Base-by-base conservation (phyloP, 2,329 filamentous ascomycete genomes). In the Cercospora sp. region DNA sequence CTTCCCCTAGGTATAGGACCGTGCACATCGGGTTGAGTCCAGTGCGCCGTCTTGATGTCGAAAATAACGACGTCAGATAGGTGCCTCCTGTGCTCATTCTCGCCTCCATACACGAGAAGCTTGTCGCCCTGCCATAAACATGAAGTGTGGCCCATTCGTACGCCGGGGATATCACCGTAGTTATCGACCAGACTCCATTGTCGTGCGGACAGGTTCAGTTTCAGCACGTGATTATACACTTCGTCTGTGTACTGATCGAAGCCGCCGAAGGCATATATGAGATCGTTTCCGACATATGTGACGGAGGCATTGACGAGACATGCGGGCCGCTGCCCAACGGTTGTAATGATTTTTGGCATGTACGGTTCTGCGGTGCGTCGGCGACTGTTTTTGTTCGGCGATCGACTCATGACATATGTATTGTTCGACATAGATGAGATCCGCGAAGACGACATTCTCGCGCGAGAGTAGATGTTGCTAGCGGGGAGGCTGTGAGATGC, bases 171-270 rank as follows among this genome's bases (percentile, higher is more conserved):
- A 80, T 98, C 94, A 36, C 95, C 95, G 83, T 97, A 99, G 80
- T 99, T 99, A 81, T 98, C 95, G 20, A 99, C 94, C 61, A 99
- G 83, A 72, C 89, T 95, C 95, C 95, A 99, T 79, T 95, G 92
- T 73, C 95, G 89, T 70, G 90, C 94, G 69, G 90, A 86, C 70
- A 99, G 86, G 79, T 99, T 94, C 62, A 99, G 83, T 75, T 89
- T 90, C 71, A 99, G 84, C 51, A 99, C 95, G 82, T 99, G 95
- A 77, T 99, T 99, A 82, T 99, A 99, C 18, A 99, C 90, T 83
- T 99, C 95, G 79, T 99, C 95, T 0, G 95, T 99, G 78, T 97
- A 98, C 80, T 98, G 94, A 78, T 99, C 95, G 77, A 99, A 99
- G 18, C 95, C 95, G 53, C 95, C 95, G 83, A 99, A 99, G 10